Percentiles rank a stretch among this genome's conserved stretches.
phyloP scores from a whole-genome alignment of 108 stramenopile species.

The Aurantiochytrium sp. region DNA sequence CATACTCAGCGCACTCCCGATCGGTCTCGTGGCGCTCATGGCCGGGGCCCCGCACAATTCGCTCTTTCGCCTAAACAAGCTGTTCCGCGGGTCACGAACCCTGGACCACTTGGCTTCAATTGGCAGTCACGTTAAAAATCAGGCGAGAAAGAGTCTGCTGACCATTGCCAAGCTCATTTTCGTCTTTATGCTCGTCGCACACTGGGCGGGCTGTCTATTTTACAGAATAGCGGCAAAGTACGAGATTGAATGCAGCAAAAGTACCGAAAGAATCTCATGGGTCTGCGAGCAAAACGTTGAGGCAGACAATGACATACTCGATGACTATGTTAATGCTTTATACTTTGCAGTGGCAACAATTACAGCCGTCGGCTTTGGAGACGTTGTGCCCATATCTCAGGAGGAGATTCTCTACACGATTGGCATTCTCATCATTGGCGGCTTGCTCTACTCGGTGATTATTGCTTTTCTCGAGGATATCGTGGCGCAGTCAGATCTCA shows the following conservation, averaged over 20 bases:
- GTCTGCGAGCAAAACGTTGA: not conserved
- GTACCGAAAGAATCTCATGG: not conserved
- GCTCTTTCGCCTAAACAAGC: not conserved
- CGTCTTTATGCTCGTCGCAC: not conserved
- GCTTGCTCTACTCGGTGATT: conserved; percentile 44
- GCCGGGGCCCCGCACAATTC: not conserved
- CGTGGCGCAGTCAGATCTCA: conserved; percentile 57
- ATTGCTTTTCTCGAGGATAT: conserved; percentile 56
- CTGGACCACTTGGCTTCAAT: not conserved
- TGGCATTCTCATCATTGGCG: conserved; percentile 41
- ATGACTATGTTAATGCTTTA: not conserved
- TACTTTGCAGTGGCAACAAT: not conserved
- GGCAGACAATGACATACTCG: not conserved
- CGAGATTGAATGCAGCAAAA: not conserved
- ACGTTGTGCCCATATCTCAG: conserved; percentile 38
- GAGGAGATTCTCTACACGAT: conserved; percentile 47
- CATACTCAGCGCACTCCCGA: not conserved
- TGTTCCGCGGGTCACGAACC: not conserved
- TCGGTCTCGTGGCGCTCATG: not conserved
- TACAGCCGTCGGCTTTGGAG: conserved; percentile 29
- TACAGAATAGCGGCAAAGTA: not conserved
- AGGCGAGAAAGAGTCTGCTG: not conserved
- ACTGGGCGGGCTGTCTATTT: not conserved
- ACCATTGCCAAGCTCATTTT: not conserved
- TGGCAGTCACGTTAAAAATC: not conserved